A percentile compares a stretch with the other conserved stretches of the same genome.
Evolutionary conservation across 176 grass and related monocot species (phyloP).

Genomic region (Aegilops umbellulata): DNA sequence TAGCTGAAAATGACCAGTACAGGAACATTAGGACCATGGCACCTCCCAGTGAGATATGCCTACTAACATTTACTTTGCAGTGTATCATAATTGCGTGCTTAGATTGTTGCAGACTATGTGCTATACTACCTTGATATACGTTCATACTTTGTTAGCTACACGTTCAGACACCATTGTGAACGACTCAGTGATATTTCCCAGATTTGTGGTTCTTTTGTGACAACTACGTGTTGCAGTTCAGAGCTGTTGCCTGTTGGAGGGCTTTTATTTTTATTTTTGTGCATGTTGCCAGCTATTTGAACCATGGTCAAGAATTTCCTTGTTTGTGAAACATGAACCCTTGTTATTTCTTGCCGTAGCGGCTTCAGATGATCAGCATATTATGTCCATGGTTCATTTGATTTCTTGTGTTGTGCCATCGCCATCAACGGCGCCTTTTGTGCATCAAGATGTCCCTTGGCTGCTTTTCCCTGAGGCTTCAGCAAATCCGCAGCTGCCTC

Average conservation of each 20-base stretch:
- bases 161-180: neutral
- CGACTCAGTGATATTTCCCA: neutral
- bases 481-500: no score
- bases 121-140: neutral
- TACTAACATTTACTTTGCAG: slow-evolving; percentile 37
- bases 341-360: no score
- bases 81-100: slow-evolving; percentile 39
- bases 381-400: no score
- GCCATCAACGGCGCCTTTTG: no score
- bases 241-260: neutral
- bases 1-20: slow-evolving; percentile 36
- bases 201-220: neutral
- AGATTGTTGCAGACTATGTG: neutral
- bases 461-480: no score
- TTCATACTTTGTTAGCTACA: slow-evolving; percentile 11
- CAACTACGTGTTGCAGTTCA: neutral
- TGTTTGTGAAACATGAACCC: no score
- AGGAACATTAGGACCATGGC: slow-evolving; percentile 28
- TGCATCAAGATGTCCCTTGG: no score
- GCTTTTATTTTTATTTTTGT: neutral
- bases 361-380: no score
- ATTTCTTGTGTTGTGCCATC: no score
- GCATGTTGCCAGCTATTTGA: no score
- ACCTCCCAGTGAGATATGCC: neutral
- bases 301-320: no score